Percentiles rank a stretch among this genome's conserved stretches.
These are phyloP conservation scores for Kitagawia praeruptora DNA, from an alignment of 129 eudicot species.

Conservation along the genomic window DNA sequence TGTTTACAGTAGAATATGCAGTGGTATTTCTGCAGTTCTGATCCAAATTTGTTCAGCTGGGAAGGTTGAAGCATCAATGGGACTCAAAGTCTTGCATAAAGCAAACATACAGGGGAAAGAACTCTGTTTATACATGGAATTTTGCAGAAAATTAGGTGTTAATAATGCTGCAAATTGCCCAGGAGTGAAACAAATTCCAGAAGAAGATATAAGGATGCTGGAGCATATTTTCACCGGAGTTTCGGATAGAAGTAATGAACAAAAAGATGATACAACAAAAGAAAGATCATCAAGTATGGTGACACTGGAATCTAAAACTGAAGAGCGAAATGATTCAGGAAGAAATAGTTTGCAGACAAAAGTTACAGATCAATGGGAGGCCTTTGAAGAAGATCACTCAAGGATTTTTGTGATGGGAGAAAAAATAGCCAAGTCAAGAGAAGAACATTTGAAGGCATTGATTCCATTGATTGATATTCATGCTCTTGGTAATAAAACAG, in stretches of 20 bases:
- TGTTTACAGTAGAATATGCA: constrained; percentile 48
- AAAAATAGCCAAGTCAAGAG: background rate
- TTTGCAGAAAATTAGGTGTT: constrained; percentile 55
- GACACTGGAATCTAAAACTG: constrained; percentile 6
- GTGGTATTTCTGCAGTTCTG: constrained; percentile 37
- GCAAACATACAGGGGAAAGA: constrained; percentile 50
- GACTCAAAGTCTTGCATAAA: constrained; percentile 38
- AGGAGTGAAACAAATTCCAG: constrained; percentile 26
- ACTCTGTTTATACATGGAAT: constrained; percentile 28
- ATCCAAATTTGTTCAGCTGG: constrained; percentile 27
- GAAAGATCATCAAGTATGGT: constrained; percentile 15
- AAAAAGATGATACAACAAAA: constrained; percentile 12
- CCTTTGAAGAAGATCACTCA: constrained; percentile 45
- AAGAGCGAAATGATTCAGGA: constrained; percentile 12
- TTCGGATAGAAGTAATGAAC: background rate
- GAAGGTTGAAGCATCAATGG: constrained; percentile 39
- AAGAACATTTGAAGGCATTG: constrained; percentile 1
- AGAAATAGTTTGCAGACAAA: constrained; percentile 29
- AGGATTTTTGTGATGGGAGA: constrained; percentile 3
- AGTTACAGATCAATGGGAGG: constrained; percentile 62
- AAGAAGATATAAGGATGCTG: constrained; percentile 44
- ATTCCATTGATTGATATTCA: constrained; percentile 1
- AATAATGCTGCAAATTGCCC: constrained; percentile 44
- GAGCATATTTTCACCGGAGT: constrained; percentile 33
- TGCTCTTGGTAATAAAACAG: constrained; percentile 2